Percentiles rank a stretch among this genome's conserved stretches.
Evolutionary conservation across 1,139 yeast genomes (phyloP).

Genomic region (Geotrichum reessii): DNA sequence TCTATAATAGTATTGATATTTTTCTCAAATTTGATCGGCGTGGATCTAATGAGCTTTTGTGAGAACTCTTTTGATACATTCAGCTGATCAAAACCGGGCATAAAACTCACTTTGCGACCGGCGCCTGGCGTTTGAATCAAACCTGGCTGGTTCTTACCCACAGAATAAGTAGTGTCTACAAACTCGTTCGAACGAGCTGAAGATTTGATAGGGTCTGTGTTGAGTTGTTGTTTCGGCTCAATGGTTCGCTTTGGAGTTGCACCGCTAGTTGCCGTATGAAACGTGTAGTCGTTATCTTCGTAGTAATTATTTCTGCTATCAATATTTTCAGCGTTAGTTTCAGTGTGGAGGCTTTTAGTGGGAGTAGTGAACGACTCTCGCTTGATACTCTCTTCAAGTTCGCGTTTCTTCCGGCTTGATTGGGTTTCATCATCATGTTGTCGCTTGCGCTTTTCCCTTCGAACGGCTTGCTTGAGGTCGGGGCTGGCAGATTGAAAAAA

Average conservation of each 20-base stretch:
- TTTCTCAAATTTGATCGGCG: constrained; percentile 5
- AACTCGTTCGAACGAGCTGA: constrained; percentile 7
- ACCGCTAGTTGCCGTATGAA: neutral
- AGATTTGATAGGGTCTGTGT: neutral
- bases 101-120: constrained; percentile 27
- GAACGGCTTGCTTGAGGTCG: constrained; percentile 16
- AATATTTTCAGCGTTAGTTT: neutral
- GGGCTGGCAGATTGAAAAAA: constrained; percentile 40
- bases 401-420: constrained; percentile 18
- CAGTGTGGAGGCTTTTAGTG: neutral
- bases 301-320: neutral
- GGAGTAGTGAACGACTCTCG: neutral
- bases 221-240: neutral
- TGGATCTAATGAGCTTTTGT: constrained; percentile 8
- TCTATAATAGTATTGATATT: neutral
- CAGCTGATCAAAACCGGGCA: constrained; percentile 27
- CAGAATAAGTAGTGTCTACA: constrained; percentile 18
- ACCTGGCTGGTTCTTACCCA: constrained; percentile 14
- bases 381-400: constrained; percentile 11
- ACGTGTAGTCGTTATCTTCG: neutral
- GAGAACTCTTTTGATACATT: constrained; percentile 26
- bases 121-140: constrained; percentile 5
- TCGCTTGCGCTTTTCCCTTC: constrained; percentile 17
- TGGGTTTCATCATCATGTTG: constrained; percentile 7
- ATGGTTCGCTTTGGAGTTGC: neutral